phyloP scores from a whole-genome alignment of 2,329 filamentous ascomycete species.

The Calonectria ilicicola region DNA sequence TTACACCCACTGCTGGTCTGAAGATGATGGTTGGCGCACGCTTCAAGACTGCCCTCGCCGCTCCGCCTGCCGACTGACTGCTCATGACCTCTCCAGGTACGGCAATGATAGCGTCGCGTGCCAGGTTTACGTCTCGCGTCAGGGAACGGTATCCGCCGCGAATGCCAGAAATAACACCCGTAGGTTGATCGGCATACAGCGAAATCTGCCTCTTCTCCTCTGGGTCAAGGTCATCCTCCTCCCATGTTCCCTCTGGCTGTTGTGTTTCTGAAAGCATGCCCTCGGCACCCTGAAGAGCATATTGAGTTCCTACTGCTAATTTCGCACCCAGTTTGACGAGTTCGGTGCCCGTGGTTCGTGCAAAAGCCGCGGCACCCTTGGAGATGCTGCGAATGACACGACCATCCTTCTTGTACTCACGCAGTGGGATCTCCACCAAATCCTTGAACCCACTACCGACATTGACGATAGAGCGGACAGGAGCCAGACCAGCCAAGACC shows the following conservation, averaged over 20 bases:
- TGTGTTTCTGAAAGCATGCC: conserved; percentile 72
- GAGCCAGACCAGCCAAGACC: conserved; percentile 88
- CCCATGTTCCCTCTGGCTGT: conserved; percentile 57
- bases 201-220: conserved; percentile 85
- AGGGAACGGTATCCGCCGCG: conserved; percentile 85
- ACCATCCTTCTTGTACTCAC: conserved; percentile 94
- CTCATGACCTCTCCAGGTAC: conserved; percentile 94
- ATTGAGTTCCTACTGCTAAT: conserved; percentile 93
- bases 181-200: conserved; percentile 93
- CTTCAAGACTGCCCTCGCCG: conserved; percentile 81
- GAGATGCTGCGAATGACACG: conserved; percentile 91
- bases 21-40: conserved; percentile 94
- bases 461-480: conserved; percentile 90
- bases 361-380: conserved; percentile 91
- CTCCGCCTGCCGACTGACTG: conserved; percentile 82
- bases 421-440: conserved; percentile 88
- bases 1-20: conserved; percentile 89
- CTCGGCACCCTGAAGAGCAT: conserved; percentile 90
- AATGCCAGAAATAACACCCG: conserved; percentile 88
- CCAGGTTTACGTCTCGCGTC: conserved; percentile 86
- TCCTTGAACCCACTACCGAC: conserved; percentile 89
- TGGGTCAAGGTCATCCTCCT: conserved; percentile 72
- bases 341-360: conserved; percentile 92
- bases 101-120: conserved; percentile 92
- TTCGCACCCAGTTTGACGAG: conserved; percentile 96